Conservation (phyloP, 129 eudicot species). For the Scalesia atractyloides region DNA sequence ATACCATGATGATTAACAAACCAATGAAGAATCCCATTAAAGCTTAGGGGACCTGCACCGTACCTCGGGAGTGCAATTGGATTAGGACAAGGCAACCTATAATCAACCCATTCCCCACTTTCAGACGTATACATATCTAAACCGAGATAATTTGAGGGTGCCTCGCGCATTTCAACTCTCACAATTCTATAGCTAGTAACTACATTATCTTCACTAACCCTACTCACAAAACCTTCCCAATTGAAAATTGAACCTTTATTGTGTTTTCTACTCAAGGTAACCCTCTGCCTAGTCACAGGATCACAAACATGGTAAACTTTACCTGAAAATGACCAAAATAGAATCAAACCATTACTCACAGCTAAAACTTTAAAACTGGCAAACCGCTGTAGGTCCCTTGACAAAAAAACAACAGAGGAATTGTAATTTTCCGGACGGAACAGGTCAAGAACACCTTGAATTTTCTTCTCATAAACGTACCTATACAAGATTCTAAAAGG, state of each 20-base stretch:
- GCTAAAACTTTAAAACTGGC: conserved; percentile 39
- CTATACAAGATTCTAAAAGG: conserved; percentile 45
- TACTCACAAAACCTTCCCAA: conserved; percentile 50
- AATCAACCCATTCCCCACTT: conserved; percentile 43
- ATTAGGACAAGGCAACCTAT: conserved; percentile 24
- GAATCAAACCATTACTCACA: conserved; percentile 47
- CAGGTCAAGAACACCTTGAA: conserved; percentile 34
- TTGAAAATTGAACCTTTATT: conserved; percentile 4
- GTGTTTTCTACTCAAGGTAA: conserved; percentile 32
- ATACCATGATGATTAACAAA: conserved; percentile 42
- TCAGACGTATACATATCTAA: conserved; percentile 43
- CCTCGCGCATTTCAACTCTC: conserved; percentile 20
- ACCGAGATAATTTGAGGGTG: conserved; percentile 19
- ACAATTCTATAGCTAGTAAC: conserved; percentile 28
- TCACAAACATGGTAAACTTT: conserved; percentile 47
- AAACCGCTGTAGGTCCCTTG: no score
- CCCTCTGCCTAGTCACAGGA: conserved; percentile 53
- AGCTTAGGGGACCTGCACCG: conserved; percentile 47
- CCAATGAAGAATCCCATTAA: conserved; percentile 47
- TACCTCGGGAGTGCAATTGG: conserved; percentile 41
- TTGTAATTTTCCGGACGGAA: conserved; percentile 45
- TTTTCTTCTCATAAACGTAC: conserved; percentile 41
- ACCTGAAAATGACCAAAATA: conserved; percentile 40
- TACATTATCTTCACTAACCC: conserved; percentile 34
- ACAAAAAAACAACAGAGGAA: no score